Conservation (phyloP, 2,329 filamentous ascomycete genomes). For the Teratosphaeriaceae sp. region DNA sequence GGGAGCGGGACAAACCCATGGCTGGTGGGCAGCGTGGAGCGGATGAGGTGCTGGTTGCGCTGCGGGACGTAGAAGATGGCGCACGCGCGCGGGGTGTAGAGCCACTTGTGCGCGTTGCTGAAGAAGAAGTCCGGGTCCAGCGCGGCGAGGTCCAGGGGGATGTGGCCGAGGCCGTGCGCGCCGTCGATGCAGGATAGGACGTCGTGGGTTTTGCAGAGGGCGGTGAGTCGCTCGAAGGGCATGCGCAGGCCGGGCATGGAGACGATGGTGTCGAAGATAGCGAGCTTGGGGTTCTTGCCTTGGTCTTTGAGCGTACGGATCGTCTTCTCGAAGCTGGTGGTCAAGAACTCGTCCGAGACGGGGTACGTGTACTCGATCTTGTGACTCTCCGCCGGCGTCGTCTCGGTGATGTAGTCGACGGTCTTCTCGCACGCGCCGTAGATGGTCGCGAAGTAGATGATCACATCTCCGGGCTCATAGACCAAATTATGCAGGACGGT, state of each 20-base stretch:
- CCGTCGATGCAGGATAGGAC: constrained; percentile 74
- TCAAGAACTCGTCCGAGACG: constrained; percentile 59
- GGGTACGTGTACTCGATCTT: constrained; percentile 63
- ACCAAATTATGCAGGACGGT: constrained; percentile 69
- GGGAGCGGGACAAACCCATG: constrained; percentile 61
- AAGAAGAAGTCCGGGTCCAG: constrained; percentile 81
- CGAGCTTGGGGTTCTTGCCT: constrained; percentile 60
- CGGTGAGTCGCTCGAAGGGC: constrained; percentile 64
- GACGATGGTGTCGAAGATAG: constrained; percentile 73
- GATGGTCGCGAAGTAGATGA: constrained; percentile 70
- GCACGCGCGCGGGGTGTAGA: constrained; percentile 71
- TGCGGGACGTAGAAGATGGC: constrained; percentile 73
- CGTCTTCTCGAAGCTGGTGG: constrained; percentile 53
- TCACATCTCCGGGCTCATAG: constrained; percentile 65
- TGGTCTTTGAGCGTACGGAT: constrained; percentile 46
- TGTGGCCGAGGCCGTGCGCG: constrained; percentile 77
- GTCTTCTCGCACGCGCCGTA: constrained; percentile 74
- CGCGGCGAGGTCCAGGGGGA: constrained; percentile 59
- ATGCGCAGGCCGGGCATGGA: constrained; percentile 72
- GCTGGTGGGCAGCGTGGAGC: constrained; percentile 69
- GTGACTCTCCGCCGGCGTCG: constrained; percentile 42
- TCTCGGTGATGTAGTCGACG: constrained; percentile 66
- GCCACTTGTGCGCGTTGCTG: constrained; percentile 87
- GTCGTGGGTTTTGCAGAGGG: constrained; percentile 57
- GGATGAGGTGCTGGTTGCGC: constrained; percentile 69